These are phyloP conservation scores for Lactarius sanguifluus DNA, from an alignment of 768 basidiomycete genomes.

Conservation along the genomic window DNA sequence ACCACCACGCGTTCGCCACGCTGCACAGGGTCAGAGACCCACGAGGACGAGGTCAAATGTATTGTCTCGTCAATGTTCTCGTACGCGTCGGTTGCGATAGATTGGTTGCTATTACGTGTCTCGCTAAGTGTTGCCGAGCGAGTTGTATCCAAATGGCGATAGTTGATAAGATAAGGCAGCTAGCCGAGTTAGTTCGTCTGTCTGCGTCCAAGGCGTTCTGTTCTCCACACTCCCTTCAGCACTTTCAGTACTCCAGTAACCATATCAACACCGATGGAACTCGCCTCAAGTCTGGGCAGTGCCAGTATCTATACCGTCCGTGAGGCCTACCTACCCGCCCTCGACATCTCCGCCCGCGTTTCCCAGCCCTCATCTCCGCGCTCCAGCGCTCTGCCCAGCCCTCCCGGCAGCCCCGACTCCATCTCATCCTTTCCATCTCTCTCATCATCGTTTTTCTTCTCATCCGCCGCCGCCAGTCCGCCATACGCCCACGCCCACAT, in stretches of 20 bases:
- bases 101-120: background rate
- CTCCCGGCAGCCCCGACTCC: conserved; percentile 62
- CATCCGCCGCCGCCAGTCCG: conserved; percentile 67
- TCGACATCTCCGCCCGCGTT: conserved; percentile 23
- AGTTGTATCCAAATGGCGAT: background rate
- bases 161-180: conserved; percentile 18
- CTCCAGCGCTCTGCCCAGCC: conserved; percentile 50
- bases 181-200: background rate
- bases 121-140: background rate
- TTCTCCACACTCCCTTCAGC: background rate
- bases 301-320: conserved; percentile 27
- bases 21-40: background rate
- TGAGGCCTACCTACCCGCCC: conserved; percentile 6
- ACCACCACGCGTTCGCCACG: background rate
- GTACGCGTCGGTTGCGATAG: background rate
- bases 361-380: conserved; percentile 51
- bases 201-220: background rate
- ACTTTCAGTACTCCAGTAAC: background rate
- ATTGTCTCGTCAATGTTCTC: background rate
- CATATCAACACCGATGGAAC: conserved; percentile 18
- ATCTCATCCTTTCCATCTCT: conserved; percentile 72
- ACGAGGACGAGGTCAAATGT: background rate
- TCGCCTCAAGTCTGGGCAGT: conserved; percentile 21
- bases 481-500: conserved; percentile 50
- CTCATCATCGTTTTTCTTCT: conserved; percentile 76